These are phyloP conservation scores for Rhodofomes roseus DNA, from an alignment of 1,284 basidiomycete genomes.

Conservation along the genomic window DNA sequence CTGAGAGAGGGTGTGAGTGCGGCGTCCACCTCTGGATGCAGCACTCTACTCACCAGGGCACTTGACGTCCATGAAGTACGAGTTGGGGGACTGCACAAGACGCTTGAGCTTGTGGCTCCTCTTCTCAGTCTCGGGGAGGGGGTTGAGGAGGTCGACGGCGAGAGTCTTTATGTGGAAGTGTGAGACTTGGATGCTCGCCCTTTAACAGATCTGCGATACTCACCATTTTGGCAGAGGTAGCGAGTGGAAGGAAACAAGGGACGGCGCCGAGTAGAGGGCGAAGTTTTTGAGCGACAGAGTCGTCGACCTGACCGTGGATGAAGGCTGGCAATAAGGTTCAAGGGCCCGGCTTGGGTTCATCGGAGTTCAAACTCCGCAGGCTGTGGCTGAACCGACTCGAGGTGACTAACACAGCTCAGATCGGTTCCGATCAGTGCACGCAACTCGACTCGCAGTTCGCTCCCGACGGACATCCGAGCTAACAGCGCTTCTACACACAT, in stretches of 20 bases:
- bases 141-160: constrained; percentile 98
- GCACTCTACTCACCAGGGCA: constrained; percentile 78
- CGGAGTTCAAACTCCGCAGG: constrained; percentile 20
- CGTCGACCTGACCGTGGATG: constrained; percentile 28
- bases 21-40: neutral
- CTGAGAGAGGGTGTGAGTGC: constrained; percentile 32
- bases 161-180: constrained; percentile 66
- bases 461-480: neutral
- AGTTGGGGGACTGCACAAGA: constrained; percentile 96
- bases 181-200: neutral
- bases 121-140: constrained; percentile 83
- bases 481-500: no score
- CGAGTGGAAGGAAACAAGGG: constrained; percentile 16
- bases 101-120: constrained; percentile 99
- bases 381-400: constrained; percentile 10
- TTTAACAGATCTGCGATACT: neutral
- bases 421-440: neutral
- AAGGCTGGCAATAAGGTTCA: constrained; percentile 26
- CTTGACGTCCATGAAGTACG: constrained; percentile 99
- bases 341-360: constrained; percentile 12
- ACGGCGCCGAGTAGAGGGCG: constrained; percentile 20
- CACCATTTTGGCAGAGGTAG: constrained; percentile 27
- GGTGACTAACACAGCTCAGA: neutral
- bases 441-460: neutral
- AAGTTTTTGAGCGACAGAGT: constrained; percentile 25